Conservation (phyloP, 768 basidiomycete species). For the Tremella fuciformis region DNA sequence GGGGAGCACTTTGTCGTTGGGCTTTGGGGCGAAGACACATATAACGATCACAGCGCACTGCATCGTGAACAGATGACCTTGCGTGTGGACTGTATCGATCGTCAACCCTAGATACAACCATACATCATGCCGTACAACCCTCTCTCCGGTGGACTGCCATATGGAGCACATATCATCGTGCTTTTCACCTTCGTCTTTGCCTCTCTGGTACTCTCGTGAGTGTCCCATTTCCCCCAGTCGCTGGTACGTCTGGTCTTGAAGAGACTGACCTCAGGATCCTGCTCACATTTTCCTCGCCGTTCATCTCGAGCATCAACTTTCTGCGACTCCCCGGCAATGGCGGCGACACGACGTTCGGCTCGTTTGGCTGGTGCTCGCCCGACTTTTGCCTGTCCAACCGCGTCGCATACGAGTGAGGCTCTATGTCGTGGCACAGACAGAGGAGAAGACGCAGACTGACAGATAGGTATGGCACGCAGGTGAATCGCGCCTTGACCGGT, state of each 20-base stretch:
- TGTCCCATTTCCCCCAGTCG: constrained; percentile 5
- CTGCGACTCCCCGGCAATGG: constrained; percentile 23
- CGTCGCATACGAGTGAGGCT: constrained; percentile 47
- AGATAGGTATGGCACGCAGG: constrained; percentile 41
- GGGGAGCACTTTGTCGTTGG: too few relatives aligned
- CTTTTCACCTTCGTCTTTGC: constrained; percentile 45
- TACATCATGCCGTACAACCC: neutral
- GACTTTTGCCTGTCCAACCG: constrained; percentile 36
- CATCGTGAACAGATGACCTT: too few relatives aligned
- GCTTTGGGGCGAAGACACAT: too few relatives aligned
- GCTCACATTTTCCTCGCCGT: constrained; percentile 50
- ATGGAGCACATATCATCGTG: constrained; percentile 50
- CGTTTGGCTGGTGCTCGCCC: constrained; percentile 48
- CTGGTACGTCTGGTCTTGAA: neutral
- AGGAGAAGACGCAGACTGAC: neutral
- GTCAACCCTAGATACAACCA: too few relatives aligned
- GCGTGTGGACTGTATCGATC: too few relatives aligned
- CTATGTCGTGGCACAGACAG: neutral
- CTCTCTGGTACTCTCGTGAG: constrained; percentile 43
- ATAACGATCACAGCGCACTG: too few relatives aligned
- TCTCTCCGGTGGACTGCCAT: constrained; percentile 22
- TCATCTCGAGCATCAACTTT: constrained; percentile 49
- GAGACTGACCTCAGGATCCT: constrained; percentile 35
- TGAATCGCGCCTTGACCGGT: constrained; percentile 43
- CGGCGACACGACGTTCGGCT: constrained; percentile 38